Conservation (phyloP, 352 stramenopile genomes). For the Globisporangium canariense region DNA sequence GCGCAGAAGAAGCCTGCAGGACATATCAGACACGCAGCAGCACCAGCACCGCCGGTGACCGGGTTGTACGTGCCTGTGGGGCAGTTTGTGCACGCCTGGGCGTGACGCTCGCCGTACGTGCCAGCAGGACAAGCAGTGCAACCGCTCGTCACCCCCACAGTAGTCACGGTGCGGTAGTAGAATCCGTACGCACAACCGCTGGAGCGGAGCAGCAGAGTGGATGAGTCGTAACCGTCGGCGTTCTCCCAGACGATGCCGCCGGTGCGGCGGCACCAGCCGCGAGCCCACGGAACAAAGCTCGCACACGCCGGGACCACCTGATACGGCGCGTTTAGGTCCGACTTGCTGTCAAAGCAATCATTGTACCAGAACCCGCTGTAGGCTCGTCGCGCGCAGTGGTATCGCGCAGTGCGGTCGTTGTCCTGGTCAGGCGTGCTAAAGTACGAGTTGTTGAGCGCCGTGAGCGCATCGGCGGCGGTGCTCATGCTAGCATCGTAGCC, state of each 20-base stretch:
- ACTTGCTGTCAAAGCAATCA: slow-evolving; percentile 39
- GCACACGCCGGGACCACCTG: slow-evolving; percentile 37
- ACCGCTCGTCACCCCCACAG: slow-evolving; percentile 10
- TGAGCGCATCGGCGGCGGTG: slow-evolving; percentile 41
- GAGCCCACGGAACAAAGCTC: slow-evolving; percentile 40
- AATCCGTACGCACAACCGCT: slow-evolving; percentile 33
- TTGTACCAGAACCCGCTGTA: slow-evolving; percentile 58
- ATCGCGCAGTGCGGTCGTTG: slow-evolving; percentile 39
- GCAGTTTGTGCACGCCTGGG: slow-evolving; percentile 31
- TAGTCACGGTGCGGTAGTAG: slow-evolving; percentile 2
- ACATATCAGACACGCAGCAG: slow-evolving; percentile 36
- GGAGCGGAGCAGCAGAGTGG: slow-evolving; percentile 43
- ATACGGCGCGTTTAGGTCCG: slow-evolving; percentile 53
- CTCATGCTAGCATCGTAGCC: slow-evolving; percentile 33
- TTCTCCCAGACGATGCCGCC: slow-evolving; percentile 56
- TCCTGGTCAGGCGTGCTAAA: slow-evolving; percentile 59
- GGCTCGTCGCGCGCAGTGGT: slow-evolving; percentile 45
- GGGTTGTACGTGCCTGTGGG: slow-evolving; percentile 49
- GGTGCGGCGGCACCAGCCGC: slow-evolving; percentile 44
- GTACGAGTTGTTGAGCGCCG: slow-evolving; percentile 43
- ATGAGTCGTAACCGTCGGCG: slow-evolving; percentile 42
- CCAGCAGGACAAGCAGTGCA: slow-evolving; percentile 39
- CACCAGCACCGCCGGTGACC: slow-evolving; percentile 19
- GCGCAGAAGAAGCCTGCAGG: slow-evolving; percentile 40
- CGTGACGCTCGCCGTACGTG: slow-evolving; percentile 32